Base-by-base conservation (phyloP, 2,329 filamentous ascomycete genomes). In the Teratosphaeria nubilosa region DNA sequence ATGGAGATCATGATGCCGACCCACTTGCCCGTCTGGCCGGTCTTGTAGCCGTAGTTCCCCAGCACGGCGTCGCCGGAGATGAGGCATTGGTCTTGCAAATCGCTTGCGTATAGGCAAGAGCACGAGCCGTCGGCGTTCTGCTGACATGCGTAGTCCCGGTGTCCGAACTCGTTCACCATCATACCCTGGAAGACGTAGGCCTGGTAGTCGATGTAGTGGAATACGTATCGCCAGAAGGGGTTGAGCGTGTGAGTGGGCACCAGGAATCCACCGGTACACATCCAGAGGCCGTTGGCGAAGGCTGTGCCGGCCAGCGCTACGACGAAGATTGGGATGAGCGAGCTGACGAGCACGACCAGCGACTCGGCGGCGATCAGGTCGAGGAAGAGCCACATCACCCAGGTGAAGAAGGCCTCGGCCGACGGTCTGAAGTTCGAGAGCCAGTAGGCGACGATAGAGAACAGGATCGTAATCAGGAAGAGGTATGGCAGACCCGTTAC, bases 141-240 rank as follows among this genome's bases (percentile, higher is more conserved):
- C 2, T 64, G 60, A 67, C 88, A 92, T 3, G 73, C 70, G 70
- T 88, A 95, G 2, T 76, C 79, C 14, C 88, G 77, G 20, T 80
- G 48, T 57, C 68, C 68, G 70, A 95, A 94, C 74, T 95, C 88
- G 68, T 94, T 95, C 56, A 92, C 85, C 88, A 95, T 94, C 90
- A 95, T 94, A 14, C 88, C 90, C 69, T 92, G 84, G 70, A 95
- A 95, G 3, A 95, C 90, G 66, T 91, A 95, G 50, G 79, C 77
- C 74, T 92, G 89, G 68, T 95, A 95, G 70, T 95, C 88, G 68
- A 91, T 91, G 72, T 91, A 95, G 69, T 91, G 87, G 66, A 94
- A 94, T 5, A 88, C 88, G 66, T 95, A 94, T 71, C 85, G 83
- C 84, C 88, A 95, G 65, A 95, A 95, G 2, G 81, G 82, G 71